Conservation (phyloP, 164 flowering plant species). For the Liquidambar formosana region DNA sequence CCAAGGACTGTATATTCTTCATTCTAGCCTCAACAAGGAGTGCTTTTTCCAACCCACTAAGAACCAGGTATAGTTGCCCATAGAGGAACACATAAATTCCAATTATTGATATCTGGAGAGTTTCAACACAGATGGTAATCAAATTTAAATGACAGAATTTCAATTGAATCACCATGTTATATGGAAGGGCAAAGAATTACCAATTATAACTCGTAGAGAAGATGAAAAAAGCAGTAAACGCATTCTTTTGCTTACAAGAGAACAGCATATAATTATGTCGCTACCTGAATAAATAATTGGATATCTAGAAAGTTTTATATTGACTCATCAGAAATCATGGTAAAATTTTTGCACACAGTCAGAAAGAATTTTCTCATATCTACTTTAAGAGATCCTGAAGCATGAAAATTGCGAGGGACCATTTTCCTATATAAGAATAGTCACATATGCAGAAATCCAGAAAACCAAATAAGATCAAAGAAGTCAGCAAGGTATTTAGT, state of each 20-base stretch:
- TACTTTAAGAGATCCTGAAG: background rate
- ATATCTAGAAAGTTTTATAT: background rate
- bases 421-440: no score
- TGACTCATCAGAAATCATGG: background rate
- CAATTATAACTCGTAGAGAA: background rate
- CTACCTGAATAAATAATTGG: background rate
- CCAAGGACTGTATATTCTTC: slow-evolving; percentile 67
- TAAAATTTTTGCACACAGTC: background rate
- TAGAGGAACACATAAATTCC: slow-evolving; percentile 91
- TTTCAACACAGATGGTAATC: background rate
- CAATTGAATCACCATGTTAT: background rate
- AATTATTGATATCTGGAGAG: slow-evolving; percentile 73
- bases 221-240: background rate
- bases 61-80: slow-evolving; percentile 88
- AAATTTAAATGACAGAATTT: background rate
- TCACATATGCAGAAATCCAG: no score
- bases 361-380: background rate
- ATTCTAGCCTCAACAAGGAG: slow-evolving; percentile 61
- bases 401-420: no score
- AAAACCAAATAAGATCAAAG: no score
- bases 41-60: slow-evolving; percentile 83
- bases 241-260: background rate
- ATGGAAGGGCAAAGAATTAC: background rate
- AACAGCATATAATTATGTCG: background rate
- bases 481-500: no score